Percentiles rank a stretch among this genome's conserved stretches.
These are phyloP conservation scores for Erythrobasidium yunnanense DNA, from an alignment of 768 basidiomycete genomes.

Conservation along the genomic window DNA sequence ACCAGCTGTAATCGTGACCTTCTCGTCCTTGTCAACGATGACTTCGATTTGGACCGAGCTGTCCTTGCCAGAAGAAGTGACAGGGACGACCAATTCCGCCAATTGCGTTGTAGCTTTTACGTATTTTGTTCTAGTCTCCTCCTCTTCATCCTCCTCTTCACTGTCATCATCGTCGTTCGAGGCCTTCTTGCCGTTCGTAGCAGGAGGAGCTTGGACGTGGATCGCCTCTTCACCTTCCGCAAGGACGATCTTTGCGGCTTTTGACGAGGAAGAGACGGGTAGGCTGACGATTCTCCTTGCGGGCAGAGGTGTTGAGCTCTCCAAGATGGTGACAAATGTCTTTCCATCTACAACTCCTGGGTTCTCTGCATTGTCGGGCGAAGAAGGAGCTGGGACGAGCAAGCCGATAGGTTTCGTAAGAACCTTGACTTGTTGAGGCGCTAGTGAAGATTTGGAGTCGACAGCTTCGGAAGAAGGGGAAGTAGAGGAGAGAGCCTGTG, in stretches of 20 bases:
- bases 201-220: conserved; percentile 31
- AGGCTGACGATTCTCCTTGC: conserved; percentile 43
- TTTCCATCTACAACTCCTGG: conserved; percentile 29
- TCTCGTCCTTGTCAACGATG: conserved; percentile 34
- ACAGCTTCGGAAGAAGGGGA: not conserved
- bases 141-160: conserved; percentile 39
- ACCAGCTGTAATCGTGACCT: conserved; percentile 32
- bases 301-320: conserved; percentile 41
- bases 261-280: conserved; percentile 39
- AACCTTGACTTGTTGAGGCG: conserved; percentile 8
- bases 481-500: conserved; percentile 40
- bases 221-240: conserved; percentile 38
- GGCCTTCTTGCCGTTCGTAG: conserved; percentile 25
- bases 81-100: conserved; percentile 34
- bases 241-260: conserved; percentile 38
- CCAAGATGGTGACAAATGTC: conserved; percentile 36
- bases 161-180: conserved; percentile 35
- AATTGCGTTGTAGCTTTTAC: conserved; percentile 34
- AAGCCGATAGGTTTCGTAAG: conserved; percentile 42
- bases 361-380: conserved; percentile 33
- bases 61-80: conserved; percentile 28
- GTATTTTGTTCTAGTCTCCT: conserved; percentile 36
- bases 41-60: conserved; percentile 27
- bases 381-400: conserved; percentile 40
- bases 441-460: not conserved